Conservation (phyloP, 2,329 filamentous ascomycete genomes). For the Cercospora sojina region DNA sequence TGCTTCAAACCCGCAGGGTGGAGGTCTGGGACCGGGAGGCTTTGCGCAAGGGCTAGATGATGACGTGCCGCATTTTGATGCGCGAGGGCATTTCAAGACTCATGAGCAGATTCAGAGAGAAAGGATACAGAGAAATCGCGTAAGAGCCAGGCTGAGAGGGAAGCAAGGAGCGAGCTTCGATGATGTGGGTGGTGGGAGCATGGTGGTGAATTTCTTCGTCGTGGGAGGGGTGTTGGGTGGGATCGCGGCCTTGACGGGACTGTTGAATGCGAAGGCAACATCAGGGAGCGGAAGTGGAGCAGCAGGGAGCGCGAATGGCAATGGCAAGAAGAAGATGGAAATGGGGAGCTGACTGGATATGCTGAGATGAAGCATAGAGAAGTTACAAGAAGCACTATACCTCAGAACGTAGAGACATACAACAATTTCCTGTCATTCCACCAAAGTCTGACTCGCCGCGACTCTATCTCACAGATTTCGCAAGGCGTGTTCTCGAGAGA, state of each 20-base stretch:
- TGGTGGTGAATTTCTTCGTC: constrained; percentile 37
- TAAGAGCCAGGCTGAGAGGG: constrained; percentile 22
- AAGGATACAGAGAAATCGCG: constrained; percentile 19
- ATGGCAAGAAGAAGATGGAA: neutral
- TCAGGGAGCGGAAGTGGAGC: neutral
- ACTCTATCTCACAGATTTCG: no score
- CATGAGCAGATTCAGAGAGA: constrained; percentile 57
- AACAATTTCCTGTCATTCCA: neutral
- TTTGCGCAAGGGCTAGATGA: constrained; percentile 58
- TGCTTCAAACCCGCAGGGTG: constrained; percentile 20
- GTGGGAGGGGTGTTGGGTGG: constrained; percentile 35
- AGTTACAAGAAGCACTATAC: neutral
- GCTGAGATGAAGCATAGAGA: neutral
- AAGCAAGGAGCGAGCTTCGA: constrained; percentile 24
- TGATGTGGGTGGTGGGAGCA: constrained; percentile 26
- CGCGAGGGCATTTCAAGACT: constrained; percentile 68
- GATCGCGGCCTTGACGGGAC: constrained; percentile 29
- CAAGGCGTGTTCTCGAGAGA: no score
- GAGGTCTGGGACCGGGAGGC: constrained; percentile 45
- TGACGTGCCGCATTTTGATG: constrained; percentile 76
- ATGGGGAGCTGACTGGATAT: neutral
- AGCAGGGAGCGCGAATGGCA: neutral
- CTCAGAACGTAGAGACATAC: neutral
- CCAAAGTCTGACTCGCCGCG: no score
- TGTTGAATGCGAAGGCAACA: constrained; percentile 12